Percentiles rank a stretch among this genome's conserved stretches.
phyloP scores from a whole-genome alignment of 2,329 filamentous ascomycete genomes.

The Aspergillus sp. region DNA sequence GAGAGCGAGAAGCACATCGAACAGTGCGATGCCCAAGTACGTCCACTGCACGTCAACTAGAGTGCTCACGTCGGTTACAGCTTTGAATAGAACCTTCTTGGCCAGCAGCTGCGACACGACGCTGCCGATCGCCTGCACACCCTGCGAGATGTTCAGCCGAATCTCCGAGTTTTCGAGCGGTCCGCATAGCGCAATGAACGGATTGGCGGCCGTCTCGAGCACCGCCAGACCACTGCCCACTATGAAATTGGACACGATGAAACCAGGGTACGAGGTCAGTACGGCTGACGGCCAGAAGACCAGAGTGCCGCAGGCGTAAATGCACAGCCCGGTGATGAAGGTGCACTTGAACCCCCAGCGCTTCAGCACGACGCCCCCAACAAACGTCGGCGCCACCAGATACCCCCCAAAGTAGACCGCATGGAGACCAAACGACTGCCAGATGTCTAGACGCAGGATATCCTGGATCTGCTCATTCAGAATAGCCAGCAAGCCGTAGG shows the following conservation, averaged over 20 bases:
- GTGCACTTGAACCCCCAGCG: conserved; percentile 64
- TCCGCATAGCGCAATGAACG: conserved; percentile 64
- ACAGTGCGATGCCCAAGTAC: conserved; percentile 64
- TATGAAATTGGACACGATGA: conserved; percentile 64
- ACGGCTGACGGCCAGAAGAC: conserved; percentile 68
- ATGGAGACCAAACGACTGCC: conserved; percentile 53
- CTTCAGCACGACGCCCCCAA: conserved; percentile 58
- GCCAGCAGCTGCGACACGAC: conserved; percentile 63
- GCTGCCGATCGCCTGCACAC: conserved; percentile 62
- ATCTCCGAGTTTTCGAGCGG: conserved; percentile 62
- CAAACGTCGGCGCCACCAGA: conserved; percentile 56
- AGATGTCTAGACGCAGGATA: conserved; percentile 45
- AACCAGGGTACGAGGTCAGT: conserved; percentile 61
- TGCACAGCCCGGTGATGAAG: conserved; percentile 60
- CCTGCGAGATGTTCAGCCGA: conserved; percentile 62
- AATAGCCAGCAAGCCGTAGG: conserved; percentile 81
- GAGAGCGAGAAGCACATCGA: conserved; percentile 60
- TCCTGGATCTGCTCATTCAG: conserved; percentile 67
- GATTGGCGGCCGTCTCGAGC: conserved; percentile 62
- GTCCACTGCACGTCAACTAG: conserved; percentile 66
- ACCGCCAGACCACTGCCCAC: conserved; percentile 62
- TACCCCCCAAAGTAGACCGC: conserved; percentile 64
- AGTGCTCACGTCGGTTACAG: conserved; percentile 50
- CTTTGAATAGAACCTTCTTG: conserved; percentile 59
- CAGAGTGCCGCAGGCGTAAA: conserved; percentile 64